A percentile compares a stretch with the other conserved stretches of the same genome.
These are phyloP conservation scores for Coffea eugenioides DNA, from an alignment of 257 asterid species.

Conservation along the genomic window DNA sequence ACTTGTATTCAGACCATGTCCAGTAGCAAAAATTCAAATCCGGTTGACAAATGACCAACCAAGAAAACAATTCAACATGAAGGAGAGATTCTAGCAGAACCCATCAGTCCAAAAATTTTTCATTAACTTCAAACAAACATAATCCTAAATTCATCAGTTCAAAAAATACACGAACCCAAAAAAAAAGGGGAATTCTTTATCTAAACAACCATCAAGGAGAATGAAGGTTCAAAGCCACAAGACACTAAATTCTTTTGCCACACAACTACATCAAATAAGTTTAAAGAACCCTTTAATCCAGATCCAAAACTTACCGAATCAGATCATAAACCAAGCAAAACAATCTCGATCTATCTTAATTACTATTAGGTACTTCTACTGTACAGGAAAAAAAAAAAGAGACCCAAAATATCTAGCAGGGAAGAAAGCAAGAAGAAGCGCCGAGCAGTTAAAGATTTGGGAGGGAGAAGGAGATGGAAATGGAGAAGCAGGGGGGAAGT, in stretches of 20 bases:
- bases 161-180: background rate
- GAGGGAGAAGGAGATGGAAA: background rate
- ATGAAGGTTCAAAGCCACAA: background rate
- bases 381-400: background rate
- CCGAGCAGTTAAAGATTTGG: constrained; percentile 2
- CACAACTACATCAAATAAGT: background rate
- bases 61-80: background rate
- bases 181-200: background rate
- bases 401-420: background rate
- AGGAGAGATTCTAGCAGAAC: background rate
- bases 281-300: constrained; percentile 3
- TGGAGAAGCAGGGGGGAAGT: too few relatives aligned
- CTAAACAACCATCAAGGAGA: background rate
- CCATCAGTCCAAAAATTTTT: background rate
- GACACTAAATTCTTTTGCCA: background rate
- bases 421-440: background rate
- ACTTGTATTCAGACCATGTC: too few relatives aligned
- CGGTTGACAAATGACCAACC: too few relatives aligned
- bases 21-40: background rate
- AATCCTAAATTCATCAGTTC: background rate
- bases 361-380: too few relatives aligned
- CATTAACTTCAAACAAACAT: background rate
- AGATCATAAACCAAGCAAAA: background rate
- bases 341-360: background rate
- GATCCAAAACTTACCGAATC: background rate